phyloP scores from a whole-genome alignment of 148 eudicot genomes.

The Chenopodium berlandieri region DNA sequence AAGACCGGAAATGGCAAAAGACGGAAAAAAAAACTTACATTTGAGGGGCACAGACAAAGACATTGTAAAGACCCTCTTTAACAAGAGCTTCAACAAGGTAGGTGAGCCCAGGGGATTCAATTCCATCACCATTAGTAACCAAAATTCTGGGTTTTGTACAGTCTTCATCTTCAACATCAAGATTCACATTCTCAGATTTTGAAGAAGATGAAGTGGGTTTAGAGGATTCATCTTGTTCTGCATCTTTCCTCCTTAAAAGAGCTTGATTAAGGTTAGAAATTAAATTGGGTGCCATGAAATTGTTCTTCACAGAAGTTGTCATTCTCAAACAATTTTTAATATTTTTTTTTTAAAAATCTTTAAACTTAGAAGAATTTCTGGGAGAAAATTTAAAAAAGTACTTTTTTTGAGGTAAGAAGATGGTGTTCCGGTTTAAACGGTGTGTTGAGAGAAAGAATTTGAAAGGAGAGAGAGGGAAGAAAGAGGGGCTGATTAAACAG shows the following conservation, averaged over 20 bases:
- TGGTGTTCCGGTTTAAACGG: conserved; percentile 48
- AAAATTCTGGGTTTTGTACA: conserved; percentile 52
- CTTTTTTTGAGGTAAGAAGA: conserved; percentile 11
- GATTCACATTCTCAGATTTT: conserved; percentile 18
- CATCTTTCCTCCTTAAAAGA: conserved; percentile 42
- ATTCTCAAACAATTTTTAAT: conserved; percentile 10
- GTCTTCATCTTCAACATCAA: conserved; percentile 28
- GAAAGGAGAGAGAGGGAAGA: conserved; percentile 21
- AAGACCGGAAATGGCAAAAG: background rate
- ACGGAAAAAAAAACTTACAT: conserved; percentile 37
- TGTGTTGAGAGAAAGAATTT: conserved; percentile 17
- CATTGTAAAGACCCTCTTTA: conserved; percentile 54
- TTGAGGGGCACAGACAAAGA: conserved; percentile 83
- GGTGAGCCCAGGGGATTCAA: conserved; percentile 68
- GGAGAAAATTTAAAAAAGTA: background rate
- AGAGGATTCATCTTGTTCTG: conserved; percentile 32
- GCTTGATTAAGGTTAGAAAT: conserved; percentile 63
- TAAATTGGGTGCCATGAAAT: conserved; percentile 56
- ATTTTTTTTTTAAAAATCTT: background rate
- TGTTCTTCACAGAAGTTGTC: conserved; percentile 42
- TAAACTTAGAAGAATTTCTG: background rate
- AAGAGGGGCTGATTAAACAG: conserved; percentile 5
- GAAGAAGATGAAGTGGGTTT: conserved; percentile 30
- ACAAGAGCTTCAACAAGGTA: conserved; percentile 71
- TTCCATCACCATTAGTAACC: conserved; percentile 86